Percentiles rank a stretch among this genome's conserved stretches.
Conservation (phyloP, 2,329 filamentous ascomycete species). For the Ceratocystis colombiana region DNA sequence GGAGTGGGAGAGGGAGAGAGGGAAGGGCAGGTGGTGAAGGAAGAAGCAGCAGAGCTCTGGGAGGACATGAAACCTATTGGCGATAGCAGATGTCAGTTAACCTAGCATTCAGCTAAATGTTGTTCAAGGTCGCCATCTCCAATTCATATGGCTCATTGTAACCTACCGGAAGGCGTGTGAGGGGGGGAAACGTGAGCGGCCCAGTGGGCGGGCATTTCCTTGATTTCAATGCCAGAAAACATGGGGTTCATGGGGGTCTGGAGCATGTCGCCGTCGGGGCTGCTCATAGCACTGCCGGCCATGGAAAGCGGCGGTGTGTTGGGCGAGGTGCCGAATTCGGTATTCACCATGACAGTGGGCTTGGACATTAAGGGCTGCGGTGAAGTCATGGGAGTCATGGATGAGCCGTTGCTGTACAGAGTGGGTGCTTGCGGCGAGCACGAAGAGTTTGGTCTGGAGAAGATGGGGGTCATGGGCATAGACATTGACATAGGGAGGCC, state of each 20-base stretch:
- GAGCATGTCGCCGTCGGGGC: conserved; percentile 68
- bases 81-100: neutral
- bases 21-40: conserved; percentile 59
- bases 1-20: conserved; percentile 70
- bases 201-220: conserved; percentile 55
- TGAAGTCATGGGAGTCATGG: conserved; percentile 63
- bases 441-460: conserved; percentile 55
- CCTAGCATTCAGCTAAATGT: too few relatives aligned
- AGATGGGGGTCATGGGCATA: conserved; percentile 53
- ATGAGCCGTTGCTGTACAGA: conserved; percentile 47
- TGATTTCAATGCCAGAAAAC: conserved; percentile 61
- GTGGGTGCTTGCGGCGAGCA: conserved; percentile 50
- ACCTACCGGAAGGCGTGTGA: conserved; percentile 74
- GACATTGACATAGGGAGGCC: conserved; percentile 63
- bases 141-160: neutral
- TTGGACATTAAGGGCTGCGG: conserved; percentile 66
- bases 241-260: conserved; percentile 74
- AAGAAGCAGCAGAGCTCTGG: conserved; percentile 18
- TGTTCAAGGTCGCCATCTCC: too few relatives aligned
- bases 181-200: conserved; percentile 68
- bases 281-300: conserved; percentile 74
- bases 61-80: conserved; percentile 25
- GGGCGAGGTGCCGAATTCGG: conserved; percentile 52
- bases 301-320: conserved; percentile 80
- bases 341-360: conserved; percentile 54